Evolutionary conservation across 1,284 basidiomycete species (phyloP).

Genomic region (Hypsizygus ulmarius): DNA sequence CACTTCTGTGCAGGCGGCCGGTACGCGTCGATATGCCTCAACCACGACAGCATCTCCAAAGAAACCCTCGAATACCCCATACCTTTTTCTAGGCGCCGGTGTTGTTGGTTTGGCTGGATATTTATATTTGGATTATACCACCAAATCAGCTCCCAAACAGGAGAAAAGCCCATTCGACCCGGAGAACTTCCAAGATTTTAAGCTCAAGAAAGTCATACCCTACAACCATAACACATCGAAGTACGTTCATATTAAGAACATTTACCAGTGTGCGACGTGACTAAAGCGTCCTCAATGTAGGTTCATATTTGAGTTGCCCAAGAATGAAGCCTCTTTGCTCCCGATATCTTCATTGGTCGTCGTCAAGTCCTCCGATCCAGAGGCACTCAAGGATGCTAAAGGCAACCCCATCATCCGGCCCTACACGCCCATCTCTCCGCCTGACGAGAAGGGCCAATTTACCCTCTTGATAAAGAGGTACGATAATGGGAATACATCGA

Average conservation of each 20-base stretch:
- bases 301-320: constrained; percentile 86
- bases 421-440: constrained; percentile 81
- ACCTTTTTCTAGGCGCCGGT: constrained; percentile 50
- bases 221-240: constrained; percentile 93
- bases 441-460: constrained; percentile 73
- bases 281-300: constrained; percentile 30
- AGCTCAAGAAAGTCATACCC: constrained; percentile 78
- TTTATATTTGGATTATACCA: constrained; percentile 39
- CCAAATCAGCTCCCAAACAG: constrained; percentile 35
- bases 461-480: constrained; percentile 87
- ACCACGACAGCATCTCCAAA: constrained; percentile 41
- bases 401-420: constrained; percentile 89
- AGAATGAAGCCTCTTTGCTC: constrained; percentile 75
- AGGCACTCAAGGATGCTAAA: constrained; percentile 69
- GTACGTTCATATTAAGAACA: constrained; percentile 32
- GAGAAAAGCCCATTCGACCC: constrained; percentile 71
- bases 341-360: constrained; percentile 73
- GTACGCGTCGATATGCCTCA: constrained; percentile 46
- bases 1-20: constrained; percentile 24
- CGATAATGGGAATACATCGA: constrained; percentile 77
- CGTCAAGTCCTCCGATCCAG: constrained; percentile 59
- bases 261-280: constrained; percentile 5
- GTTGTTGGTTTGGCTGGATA: constrained; percentile 51
- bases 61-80: constrained; percentile 48
- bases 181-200: constrained; percentile 75